Base-by-base conservation (phyloP, 345 rosid species). In the Lepidium africanum region DNA sequence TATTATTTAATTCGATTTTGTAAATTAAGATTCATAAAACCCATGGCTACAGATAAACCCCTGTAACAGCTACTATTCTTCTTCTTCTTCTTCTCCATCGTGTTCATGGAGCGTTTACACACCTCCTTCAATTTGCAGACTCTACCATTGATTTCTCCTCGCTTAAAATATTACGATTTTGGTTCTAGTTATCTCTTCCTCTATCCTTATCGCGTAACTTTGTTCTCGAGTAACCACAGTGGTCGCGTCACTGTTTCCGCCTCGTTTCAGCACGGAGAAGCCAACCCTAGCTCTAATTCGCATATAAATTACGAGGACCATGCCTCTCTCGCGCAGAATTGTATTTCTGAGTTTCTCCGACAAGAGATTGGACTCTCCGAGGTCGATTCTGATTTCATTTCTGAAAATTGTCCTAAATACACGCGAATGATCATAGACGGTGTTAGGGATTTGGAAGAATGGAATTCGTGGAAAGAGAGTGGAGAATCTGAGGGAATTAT, bases 371-470 rank as follows among this genome's bases (percentile, higher is more conserved):
- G 92, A 0, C 53, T 93, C 37, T 78, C 91, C 5, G 14, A 57
- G 16, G 80, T 74, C 25, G 94, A 86, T 23, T 79, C 92, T 58
- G 16, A 17, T 25, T 78, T 43, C 55, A 79, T 90, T 7, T 81
- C 91, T 57, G 71, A 48, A 11, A 79, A 73, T 36, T 87, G 82
- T 41, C 90, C 86, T 14, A 82, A 79, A 21, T 90, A 85, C 66
- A 63, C 81, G 21, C 65, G 59, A 57, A 83, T 84, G 87, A 67
- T 90, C 23, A 60, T 80, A 8, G 90, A 87, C 3, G 71, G 85
- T 46, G 89, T 88, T 9, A 70, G 65, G 71, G 98, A 93, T 36
- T 74, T 93, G 80, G 96, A 93, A 30, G 96, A 88, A 60, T 85
- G 86, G 89, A 78, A 67, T 67, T 69, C 85, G 8, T 83, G 84